Base-by-base conservation (phyloP, 2,329 filamentous ascomycete species). In the Ceratocystis lukuohia region DNA sequence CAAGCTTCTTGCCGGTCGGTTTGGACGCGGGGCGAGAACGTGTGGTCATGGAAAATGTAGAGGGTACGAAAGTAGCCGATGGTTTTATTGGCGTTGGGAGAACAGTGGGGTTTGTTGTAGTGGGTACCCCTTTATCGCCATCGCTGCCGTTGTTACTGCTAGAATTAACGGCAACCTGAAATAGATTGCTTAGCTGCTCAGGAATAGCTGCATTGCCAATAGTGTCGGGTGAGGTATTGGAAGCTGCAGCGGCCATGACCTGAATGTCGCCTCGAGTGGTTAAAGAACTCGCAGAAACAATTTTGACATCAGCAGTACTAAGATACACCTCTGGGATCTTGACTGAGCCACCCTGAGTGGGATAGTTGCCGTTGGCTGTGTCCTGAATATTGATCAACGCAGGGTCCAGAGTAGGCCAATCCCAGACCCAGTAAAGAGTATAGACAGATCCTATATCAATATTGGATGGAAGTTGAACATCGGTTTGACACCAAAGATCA, bases 351-450 rank as follows among this genome's bases (percentile, higher is more conserved):
- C 70, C 70, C 10, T 67, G 67, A 5, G 66, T 67, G 5, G 77
- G 75, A 67, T 75, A 80, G 66, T 75, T 73, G 33, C 79, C 77
- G 69, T 76, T 70, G 68, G 72, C 73, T 61, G 76, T 77, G 22
- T 71, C 73, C 17, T 75, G 73, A 45, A 75, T 70, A 69, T 81
- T 75, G 68, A 74, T 76, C 70, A 72, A 75, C 69, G 74, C 75
- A 48, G 72, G 71, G 71, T 77, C 75, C 72, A 84, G 78, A 15
- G 84, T 86, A 2, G 88, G 87, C 90, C 91, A 99, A 75, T 96
- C 88, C 94, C 94, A 97, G 59, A 96, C 87, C 93, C 93, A 97
- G 79, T 96, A 96, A 64, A 96, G 77, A 2, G 91, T 93, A 74
- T 92, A 89, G 33, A 81, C 80, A 37, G 85, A 82, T 57, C 85